Evolutionary conservation across 2,329 filamentous ascomycete genomes (phyloP).

Genomic region (Sporothrix sp.): DNA sequence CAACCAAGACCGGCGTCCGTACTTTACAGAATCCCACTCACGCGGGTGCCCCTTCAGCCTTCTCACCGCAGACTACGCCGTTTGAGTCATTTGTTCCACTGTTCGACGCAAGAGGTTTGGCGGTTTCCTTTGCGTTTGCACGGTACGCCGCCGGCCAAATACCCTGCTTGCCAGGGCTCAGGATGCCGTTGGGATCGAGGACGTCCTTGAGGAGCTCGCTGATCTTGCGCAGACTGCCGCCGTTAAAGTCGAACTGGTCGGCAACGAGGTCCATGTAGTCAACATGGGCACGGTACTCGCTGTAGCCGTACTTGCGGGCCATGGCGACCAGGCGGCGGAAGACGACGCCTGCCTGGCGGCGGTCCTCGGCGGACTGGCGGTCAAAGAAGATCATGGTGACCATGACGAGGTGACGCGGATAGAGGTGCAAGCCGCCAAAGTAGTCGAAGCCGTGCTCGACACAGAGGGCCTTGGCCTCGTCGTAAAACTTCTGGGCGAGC

Average conservation of each 20-base stretch:
- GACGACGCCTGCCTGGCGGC: constrained; percentile 22
- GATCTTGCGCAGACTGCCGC: constrained; percentile 27
- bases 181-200: constrained; percentile 34
- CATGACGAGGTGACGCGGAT: no score
- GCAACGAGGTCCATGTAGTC: constrained; percentile 31
- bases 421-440: constrained; percentile 41
- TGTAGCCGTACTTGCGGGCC: constrained; percentile 27
- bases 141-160: constrained; percentile 29
- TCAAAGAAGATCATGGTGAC: constrained; percentile 37
- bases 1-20: no score
- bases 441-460: constrained; percentile 38
- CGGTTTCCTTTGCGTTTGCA: no score
- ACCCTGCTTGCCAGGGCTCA: constrained; percentile 36
- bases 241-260: constrained; percentile 29
- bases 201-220: constrained; percentile 31
- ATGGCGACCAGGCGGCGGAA: constrained; percentile 28
- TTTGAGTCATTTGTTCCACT: no score
- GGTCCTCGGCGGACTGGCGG: constrained; percentile 24
- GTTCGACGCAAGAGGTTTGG: no score
- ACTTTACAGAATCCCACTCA: no score
- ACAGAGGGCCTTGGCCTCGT: constrained; percentile 27
- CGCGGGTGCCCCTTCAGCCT: no score
- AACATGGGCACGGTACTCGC: constrained; percentile 33
- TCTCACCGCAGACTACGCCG: no score
- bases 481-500: constrained; percentile 36